Percentiles rank a stretch among this genome's conserved stretches.
phyloP scores from a whole-genome alignment of 2,329 filamentous ascomycete species.

The Penicillium janthinellum region DNA sequence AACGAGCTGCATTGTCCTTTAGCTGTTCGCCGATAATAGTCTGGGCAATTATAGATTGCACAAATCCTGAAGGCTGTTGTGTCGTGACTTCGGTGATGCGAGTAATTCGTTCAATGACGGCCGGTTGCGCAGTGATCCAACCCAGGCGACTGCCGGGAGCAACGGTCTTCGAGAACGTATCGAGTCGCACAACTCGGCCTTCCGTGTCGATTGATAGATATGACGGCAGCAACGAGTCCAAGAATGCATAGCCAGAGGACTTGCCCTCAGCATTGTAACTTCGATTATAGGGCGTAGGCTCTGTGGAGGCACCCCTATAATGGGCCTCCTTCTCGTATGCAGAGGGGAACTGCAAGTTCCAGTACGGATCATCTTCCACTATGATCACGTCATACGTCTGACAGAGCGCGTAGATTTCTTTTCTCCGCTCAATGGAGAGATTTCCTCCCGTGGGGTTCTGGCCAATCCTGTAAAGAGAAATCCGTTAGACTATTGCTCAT shows the following conservation, averaged over 20 bases:
- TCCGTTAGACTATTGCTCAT: background rate
- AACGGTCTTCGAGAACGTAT: conserved; percentile 92
- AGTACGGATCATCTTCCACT: conserved; percentile 93
- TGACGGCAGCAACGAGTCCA: conserved; percentile 81
- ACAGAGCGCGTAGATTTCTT: conserved; percentile 78
- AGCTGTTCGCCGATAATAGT: conserved; percentile 68
- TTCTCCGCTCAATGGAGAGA: conserved; percentile 71
- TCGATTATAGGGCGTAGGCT: conserved; percentile 38
- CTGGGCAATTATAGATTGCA: conserved; percentile 71
- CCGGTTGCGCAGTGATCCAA: conserved; percentile 85
- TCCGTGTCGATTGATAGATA: conserved; percentile 81
- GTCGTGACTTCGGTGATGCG: conserved; percentile 77
- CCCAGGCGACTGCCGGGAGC: conserved; percentile 87
- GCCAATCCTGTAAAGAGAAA: conserved; percentile 61
- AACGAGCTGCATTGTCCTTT: conserved; percentile 46
- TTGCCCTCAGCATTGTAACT: conserved; percentile 49
- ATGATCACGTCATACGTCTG: conserved; percentile 86
- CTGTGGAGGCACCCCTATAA: conserved; percentile 31
- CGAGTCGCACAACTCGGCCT: conserved; percentile 83
- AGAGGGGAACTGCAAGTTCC: conserved; percentile 87
- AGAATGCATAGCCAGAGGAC: conserved; percentile 70
- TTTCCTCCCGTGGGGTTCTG: conserved; percentile 85
- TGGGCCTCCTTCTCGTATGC: conserved; percentile 52
- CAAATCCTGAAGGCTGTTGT: conserved; percentile 85
- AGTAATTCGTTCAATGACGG: conserved; percentile 70